A percentile compares a stretch with the other conserved stretches of the same genome.
Conservation (phyloP, 2,329 filamentous ascomycete genomes). For the Aureobasidium mangrovei region DNA sequence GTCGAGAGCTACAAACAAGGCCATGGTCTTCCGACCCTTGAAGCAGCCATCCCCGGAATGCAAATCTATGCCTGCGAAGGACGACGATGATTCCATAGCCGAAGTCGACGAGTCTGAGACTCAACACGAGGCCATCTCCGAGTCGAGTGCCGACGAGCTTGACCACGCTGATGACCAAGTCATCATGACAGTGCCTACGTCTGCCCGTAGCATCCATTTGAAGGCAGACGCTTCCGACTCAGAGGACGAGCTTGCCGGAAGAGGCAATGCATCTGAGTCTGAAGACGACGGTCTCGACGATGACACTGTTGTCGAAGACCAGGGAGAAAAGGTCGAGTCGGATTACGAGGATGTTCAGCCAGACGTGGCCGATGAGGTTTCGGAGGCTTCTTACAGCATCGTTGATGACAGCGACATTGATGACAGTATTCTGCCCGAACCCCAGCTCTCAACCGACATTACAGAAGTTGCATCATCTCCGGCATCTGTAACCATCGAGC, state of each 20-base stretch:
- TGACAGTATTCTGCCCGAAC: constrained; percentile 4
- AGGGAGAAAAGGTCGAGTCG: constrained; percentile 7
- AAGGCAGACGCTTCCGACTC: background rate
- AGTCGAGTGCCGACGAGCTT: constrained; percentile 9
- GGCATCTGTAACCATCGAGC: background rate
- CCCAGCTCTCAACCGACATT: constrained; percentile 12
- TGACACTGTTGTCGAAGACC: background rate
- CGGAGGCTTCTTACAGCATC: constrained; percentile 4
- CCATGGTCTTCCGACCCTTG: constrained; percentile 16
- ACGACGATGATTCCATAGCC: background rate
- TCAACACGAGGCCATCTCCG: background rate
- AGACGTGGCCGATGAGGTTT: constrained; percentile 12
- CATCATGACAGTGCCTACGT: background rate
- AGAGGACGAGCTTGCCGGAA: constrained; percentile 8
- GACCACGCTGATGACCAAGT: background rate
- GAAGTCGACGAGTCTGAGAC: background rate
- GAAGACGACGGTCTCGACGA: constrained; percentile 16
- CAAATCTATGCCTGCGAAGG: background rate
- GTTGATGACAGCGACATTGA: constrained; percentile 7
- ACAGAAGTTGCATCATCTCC: constrained; percentile 3
- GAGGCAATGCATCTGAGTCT: background rate
- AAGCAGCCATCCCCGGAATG: constrained; percentile 6
- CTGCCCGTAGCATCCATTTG: background rate
- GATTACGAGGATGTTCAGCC: constrained; percentile 1
- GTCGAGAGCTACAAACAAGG: constrained; percentile 9